Evolutionary conservation across 768 basidiomycete species (phyloP), one percentile per base, ranked within the genome.

Genomic region (Leccinellum albellum): DNA sequence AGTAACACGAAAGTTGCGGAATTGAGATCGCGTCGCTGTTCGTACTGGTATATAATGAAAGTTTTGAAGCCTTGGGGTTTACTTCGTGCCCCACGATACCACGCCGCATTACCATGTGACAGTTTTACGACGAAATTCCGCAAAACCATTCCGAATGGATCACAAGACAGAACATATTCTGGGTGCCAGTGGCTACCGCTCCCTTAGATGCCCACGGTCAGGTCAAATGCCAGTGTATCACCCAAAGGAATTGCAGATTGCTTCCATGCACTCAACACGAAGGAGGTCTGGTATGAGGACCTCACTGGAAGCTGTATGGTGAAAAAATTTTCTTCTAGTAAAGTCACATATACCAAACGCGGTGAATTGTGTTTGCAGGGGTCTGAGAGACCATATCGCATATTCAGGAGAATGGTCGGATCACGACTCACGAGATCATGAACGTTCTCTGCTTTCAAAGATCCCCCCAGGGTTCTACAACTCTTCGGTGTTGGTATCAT

Each of bases 261-360:
- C 7, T 87, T 90, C 66, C 85, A 84, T 60, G 66, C 88, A 47
- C 75, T 80, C 20, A 74, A 83, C 57, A 68, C 78, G 7, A 79
- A 74, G 50, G 75, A 71, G 53, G 85, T 86, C 8, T 89, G 87
- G 86, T 90, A 89, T 62, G 84, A 89, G 61, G 88, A 89, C 66
- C 73, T 88, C 32, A 79, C 80, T 7, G 88, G 88, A 10, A 84
- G 84, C 58, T 86, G 87, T 85, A 61, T 42, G 73, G 70, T 17
- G 21, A 46, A 26, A 15, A 46, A 26, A 15, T 53, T 4, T n/a
- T 3, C 21, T 7, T 12, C 37, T 13, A 7, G 6, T 23, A 17
- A 17, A 14, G 12, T 13, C 7, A 12, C 12, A 17, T 42, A 2
- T 45, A 10, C 9, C 7, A 28, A 20, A 13, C 20, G 20, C 17